Percentiles rank a stretch among this genome's conserved stretches.
Conservation (phyloP, 208 protist genomes). For the Acanthamoeba castellanii region DNA sequence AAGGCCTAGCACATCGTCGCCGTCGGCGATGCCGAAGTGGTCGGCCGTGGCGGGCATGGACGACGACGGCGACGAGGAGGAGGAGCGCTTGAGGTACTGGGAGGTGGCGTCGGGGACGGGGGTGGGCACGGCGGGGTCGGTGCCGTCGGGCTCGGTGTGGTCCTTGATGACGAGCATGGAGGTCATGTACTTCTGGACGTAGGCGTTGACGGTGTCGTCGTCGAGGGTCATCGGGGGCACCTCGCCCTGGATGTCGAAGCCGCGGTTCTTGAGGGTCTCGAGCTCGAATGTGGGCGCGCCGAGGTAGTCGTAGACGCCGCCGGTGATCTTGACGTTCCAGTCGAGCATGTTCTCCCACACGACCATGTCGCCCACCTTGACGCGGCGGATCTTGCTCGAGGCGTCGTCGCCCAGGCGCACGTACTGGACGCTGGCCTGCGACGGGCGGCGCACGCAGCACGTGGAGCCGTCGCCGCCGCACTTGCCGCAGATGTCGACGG, state of each 20-base stretch:
- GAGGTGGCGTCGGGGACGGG: not conserved
- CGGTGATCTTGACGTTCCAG: conserved; percentile 61
- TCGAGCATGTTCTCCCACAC: conserved; percentile 65
- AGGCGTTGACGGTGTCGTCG: conserved; percentile 29
- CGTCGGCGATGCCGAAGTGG: not conserved
- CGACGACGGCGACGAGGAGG: too few species aligned
- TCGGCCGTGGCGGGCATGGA: not conserved
- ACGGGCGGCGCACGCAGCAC: conserved; percentile 34
- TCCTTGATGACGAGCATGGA: conserved; percentile 4
- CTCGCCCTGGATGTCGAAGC: not conserved
- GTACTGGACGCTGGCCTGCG: not conserved
- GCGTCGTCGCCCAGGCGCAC: not conserved
- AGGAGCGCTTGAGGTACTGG: not conserved
- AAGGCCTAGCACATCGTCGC: not conserved
- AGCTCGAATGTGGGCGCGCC: conserved; percentile 1
- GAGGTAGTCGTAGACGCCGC: conserved; percentile 38
- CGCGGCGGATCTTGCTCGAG: not conserved
- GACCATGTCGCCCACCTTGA: conserved; percentile 55
- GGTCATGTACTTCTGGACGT: conserved; percentile 33
- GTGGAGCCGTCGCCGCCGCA: conserved; percentile 68
- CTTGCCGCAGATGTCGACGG: conserved; percentile 58
- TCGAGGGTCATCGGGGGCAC: conserved; percentile 41
- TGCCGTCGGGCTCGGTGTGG: not conserved
- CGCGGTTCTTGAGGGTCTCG: not conserved
- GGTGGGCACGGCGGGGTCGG: not conserved